Percentiles rank a stretch among this genome's conserved stretches.
Evolutionary conservation across 768 basidiomycete species (phyloP).

Genomic region (Tubosaeta brunneosetosa): DNA sequence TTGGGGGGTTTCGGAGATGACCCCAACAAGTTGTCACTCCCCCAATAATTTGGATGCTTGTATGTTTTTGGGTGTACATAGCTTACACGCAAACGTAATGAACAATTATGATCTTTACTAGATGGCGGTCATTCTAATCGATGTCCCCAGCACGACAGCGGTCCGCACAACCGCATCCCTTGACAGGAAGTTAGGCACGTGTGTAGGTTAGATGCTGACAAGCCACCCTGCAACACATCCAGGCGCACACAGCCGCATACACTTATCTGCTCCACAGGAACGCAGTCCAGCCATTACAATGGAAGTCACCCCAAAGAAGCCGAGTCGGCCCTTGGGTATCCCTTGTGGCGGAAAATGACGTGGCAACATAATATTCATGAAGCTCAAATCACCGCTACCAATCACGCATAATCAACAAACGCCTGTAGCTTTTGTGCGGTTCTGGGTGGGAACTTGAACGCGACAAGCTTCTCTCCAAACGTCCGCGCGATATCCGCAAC

Average conservation of each 20-base stretch:
- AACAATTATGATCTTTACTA: no score
- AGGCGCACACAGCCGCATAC: background rate
- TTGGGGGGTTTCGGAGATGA: background rate
- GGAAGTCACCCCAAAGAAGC: background rate
- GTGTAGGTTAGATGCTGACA: background rate
- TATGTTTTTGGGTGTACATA: background rate
- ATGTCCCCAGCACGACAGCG: background rate
- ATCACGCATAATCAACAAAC: conserved; percentile 60
- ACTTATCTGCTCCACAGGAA: background rate
- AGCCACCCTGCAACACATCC: background rate
- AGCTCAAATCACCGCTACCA: background rate
- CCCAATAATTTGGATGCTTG: background rate
- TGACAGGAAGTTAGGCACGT: background rate
- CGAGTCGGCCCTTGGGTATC: no score
- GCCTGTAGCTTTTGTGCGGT: conserved; percentile 63
- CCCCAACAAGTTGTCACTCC: conserved; percentile 8
- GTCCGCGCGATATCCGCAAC: conserved; percentile 62
- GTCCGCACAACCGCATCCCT: background rate
- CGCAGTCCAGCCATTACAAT: background rate
- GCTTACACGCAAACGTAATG: background rate
- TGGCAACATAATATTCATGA: background rate
- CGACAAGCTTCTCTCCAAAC: conserved; percentile 68
- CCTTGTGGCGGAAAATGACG: background rate
- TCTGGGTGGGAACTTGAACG: conserved; percentile 74
- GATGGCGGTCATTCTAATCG: no score